These are phyloP conservation scores for Chrysoporthe deuterocubensis DNA, from an alignment of 2,329 filamentous ascomycete genomes.

Conservation along the genomic window DNA sequence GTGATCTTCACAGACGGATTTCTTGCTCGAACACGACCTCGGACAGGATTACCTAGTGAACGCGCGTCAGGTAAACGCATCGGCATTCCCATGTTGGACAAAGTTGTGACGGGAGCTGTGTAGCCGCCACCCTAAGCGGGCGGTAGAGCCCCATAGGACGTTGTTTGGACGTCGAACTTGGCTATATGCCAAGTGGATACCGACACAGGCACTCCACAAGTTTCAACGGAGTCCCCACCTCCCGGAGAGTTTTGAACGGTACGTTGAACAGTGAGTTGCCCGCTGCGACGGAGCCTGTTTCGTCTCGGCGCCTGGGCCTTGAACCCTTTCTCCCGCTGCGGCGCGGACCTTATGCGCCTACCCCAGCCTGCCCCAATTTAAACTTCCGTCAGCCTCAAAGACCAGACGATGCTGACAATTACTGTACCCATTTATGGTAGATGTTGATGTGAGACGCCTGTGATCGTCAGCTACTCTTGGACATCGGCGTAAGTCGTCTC, in stretches of 20 bases:
- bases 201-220: conserved; percentile 5
- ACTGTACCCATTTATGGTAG: conserved; percentile 1
- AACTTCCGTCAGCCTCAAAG: conserved; percentile 18
- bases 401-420: conserved; percentile 22
- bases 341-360: conserved; percentile 2
- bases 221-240: conserved; percentile 20
- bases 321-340: background rate
- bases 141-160: background rate
- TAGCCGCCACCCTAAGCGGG: background rate
- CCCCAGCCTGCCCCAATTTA: conserved; percentile 8
- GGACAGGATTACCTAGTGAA: conserved; percentile 16
- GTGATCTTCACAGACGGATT: conserved; percentile 10
- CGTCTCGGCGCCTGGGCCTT: conserved; percentile 19
- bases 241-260: conserved; percentile 18
- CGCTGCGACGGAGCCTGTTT: conserved; percentile 27
- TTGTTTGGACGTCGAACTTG: background rate
- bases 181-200: background rate
- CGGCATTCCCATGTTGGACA: background rate
- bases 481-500: conserved; percentile 14
- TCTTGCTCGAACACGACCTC: conserved; percentile 10
- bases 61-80: background rate
- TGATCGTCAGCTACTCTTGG: background rate
- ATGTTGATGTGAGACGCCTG: conserved; percentile 3
- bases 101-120: background rate
- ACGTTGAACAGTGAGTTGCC: conserved; percentile 12